Evolutionary conservation across 441 rosid species (phyloP).

Genomic region (Theobroma grandiflorum): DNA sequence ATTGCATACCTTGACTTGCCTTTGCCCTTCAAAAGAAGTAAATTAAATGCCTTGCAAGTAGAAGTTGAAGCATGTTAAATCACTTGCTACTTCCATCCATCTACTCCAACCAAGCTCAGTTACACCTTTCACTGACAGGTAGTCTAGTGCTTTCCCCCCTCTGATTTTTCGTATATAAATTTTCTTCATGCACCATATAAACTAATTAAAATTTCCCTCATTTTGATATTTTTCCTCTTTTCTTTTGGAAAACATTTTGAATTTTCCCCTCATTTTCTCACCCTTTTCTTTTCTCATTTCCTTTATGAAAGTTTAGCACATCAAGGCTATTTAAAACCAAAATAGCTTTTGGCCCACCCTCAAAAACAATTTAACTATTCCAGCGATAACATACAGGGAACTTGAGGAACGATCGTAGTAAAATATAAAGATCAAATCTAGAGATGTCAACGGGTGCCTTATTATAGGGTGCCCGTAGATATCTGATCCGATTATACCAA

Average conservation of each 20-base stretch:
- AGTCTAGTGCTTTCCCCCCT: neutral
- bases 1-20: slow-evolving; percentile 40
- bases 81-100: slow-evolving; percentile 31
- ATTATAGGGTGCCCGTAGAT: too few relatives aligned
- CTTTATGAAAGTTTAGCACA: slow-evolving; percentile 31
- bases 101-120: slow-evolving; percentile 18
- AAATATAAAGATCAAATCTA: slow-evolving; percentile 59
- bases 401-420: slow-evolving; percentile 77
- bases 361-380: slow-evolving; percentile 51
- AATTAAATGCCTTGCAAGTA: slow-evolving; percentile 26
- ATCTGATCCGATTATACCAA: too few relatives aligned
- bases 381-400: slow-evolving; percentile 58
- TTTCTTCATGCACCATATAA: slow-evolving; percentile 7
- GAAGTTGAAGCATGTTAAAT: slow-evolving; percentile 38
- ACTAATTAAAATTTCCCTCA: slow-evolving; percentile 15
- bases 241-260: slow-evolving; percentile 19
- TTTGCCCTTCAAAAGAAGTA: slow-evolving; percentile 38
- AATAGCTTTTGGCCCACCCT: slow-evolving; percentile 41
- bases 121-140: neutral
- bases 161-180: neutral
- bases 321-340: slow-evolving; percentile 36
- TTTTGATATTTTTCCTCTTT: slow-evolving; percentile 15
- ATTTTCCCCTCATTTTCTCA: slow-evolving; percentile 24
- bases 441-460: too few relatives aligned
- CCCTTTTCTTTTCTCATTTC: slow-evolving; percentile 34